Evolutionary conservation across 257 asterid genomes (phyloP), one percentile per base, ranked within the genome.

Genomic region (Euphrasia confusa): DNA sequence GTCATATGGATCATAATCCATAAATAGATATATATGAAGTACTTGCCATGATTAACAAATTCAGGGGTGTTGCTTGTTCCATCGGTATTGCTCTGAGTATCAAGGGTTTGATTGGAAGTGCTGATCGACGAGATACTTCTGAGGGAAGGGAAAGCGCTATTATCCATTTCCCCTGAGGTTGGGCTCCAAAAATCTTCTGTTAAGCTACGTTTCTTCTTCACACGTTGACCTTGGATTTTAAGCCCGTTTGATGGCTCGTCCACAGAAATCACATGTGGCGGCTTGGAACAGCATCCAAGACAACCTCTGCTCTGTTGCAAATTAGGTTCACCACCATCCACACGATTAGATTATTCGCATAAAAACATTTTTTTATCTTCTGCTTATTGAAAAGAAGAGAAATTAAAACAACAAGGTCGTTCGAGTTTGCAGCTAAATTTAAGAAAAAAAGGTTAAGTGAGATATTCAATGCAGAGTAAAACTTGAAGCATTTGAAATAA

Each of bases 241-340:
- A 79, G 87, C 60, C 93, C 86, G 75, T 76, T 84, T 60, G 94
- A 73, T 18, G 90, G 95, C 79, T 82, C 84, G 71, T 86, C 96
- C 70, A 83, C 93, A 37, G 95, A 84, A 39, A 78, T 83, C 67
- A 88, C 84, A 75, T 71, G 83, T 39, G 84, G 89, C 14, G 89
- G 82, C 77, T 86, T 82, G 21, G 77, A 72, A 86, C 95, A 85
- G 68, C 97, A 89, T 81, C 96, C 96, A 78, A 92, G 80, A 82
- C 88, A 89, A 84, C 97, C 85, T 89, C 97, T 92, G 97, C 81
- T 84, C 97, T 89, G 99, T 89, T 83, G 67, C 97, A 81, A 86
- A 84, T 72, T 72, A 75, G 90, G 94, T 80, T 84, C 62, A 64
- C 79, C 80, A 82, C 95, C 87, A 78, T 53, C 73, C 63, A 74